Base-by-base conservation (phyloP, 805 yeast genomes). In the Metschnikowia santaceciliae region DNA sequence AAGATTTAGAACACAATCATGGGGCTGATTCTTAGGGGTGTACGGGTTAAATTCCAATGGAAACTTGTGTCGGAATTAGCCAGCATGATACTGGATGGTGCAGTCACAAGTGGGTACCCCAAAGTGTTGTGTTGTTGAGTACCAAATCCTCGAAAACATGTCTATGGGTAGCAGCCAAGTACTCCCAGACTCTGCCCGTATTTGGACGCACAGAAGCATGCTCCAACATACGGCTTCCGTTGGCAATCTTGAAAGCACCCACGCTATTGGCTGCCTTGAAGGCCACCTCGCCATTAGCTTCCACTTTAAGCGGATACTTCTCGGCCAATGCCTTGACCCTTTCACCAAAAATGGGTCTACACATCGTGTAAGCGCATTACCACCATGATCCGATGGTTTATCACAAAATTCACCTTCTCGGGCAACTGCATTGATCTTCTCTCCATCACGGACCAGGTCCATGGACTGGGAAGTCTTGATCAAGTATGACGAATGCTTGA, bases 1-100 rank as follows among this genome's bases (percentile, higher is more conserved):
- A 5, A 20, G 5, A 20, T 20, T 20, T 20, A 20, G 20, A 17
- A 17, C 43, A 48, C 46, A 19, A 69, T 64, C 32, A 76, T 77
- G 13, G 88, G 86, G 40, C 75, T 74, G 62, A 75, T 82, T 51
- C 91, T 17, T 17, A 17, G 19, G 19, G 19, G 19, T 17, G 2
- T 73, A 69, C 72, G 65, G 2, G 86, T 78, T 58, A 86, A 68
- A 40, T 67, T 62, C 90, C 89, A 84, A 66, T 83, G 86, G 59
- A 77, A 74, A 50, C 73, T 70, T 4, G 90, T 85, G 61, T 86
- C 91, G 3, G 91, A 86, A 65, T 84, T 85, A 19, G 85, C 90
- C 2, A 86, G 74, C 76, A 81, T 78, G 38, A 85, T 62, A 23
- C 78, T 70, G 2, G 90, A 17, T 17, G 17, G 89, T 2, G 86